These are phyloP conservation scores for Madurella fahalii DNA, from an alignment of 2,329 filamentous ascomycete species.

Conservation along the genomic window DNA sequence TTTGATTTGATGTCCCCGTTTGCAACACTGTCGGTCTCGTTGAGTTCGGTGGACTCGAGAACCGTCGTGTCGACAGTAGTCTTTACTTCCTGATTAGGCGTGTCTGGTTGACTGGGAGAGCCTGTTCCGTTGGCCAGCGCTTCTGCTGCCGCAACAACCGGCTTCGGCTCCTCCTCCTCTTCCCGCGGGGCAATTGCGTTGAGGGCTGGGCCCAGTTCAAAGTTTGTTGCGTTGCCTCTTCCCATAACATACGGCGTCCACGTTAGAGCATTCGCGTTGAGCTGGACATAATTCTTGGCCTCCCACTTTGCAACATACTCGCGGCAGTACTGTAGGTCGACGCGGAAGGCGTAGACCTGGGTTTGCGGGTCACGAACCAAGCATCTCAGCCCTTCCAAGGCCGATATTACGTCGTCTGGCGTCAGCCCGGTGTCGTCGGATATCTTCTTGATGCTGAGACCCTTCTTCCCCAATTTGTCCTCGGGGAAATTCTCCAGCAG, in stretches of 20 bases:
- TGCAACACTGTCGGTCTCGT: conserved; percentile 24
- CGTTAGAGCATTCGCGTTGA: conserved; percentile 74
- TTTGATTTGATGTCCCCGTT: conserved; percentile 26
- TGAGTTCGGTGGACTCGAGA: conserved; percentile 39
- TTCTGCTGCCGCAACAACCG: conserved; percentile 31
- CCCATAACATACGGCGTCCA: conserved; percentile 99
- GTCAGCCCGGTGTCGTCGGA: conserved; percentile 94
- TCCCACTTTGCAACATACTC: conserved; percentile 89
- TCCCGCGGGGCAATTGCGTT: conserved; percentile 86
- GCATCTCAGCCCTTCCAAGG: conserved; percentile 82
- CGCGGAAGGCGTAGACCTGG: conserved; percentile 80
- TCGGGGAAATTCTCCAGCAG: conserved; percentile 56
- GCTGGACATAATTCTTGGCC: conserved; percentile 77
- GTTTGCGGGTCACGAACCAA: conserved; percentile 87
- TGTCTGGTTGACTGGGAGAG: conserved; percentile 26
- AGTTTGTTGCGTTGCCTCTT: conserved; percentile 73
- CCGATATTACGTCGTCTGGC: conserved; percentile 91
- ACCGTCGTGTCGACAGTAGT: conserved; percentile 23
- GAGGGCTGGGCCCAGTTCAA: conserved; percentile 75
- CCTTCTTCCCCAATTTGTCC: conserved; percentile 39
- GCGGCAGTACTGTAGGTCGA: conserved; percentile 80
- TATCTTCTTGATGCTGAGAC: conserved; percentile 62
- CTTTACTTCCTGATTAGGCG: conserved; percentile 30
- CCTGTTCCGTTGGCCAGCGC: conserved; percentile 32
- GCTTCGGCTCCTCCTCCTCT: conserved; percentile 55